Evolutionary conservation across 352 stramenopile species (phyloP), one percentile per base, ranked within the genome.

Genomic region (Phytophthora podocarpi): DNA sequence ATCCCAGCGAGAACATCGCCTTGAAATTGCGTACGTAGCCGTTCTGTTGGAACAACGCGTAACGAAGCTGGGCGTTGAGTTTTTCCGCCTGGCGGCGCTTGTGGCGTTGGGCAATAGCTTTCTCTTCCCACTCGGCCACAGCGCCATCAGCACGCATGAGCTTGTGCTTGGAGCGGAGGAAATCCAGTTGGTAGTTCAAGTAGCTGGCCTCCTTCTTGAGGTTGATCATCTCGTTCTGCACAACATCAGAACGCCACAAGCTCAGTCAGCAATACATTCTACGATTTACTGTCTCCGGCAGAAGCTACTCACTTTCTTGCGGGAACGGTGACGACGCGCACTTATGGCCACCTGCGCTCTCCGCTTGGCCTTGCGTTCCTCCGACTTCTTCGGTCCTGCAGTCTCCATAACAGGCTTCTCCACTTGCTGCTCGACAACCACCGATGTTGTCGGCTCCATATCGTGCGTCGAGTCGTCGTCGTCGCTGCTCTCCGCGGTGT

Each of bases 61-160:
- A 67, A 28, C 81, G 80, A 46, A 90, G 57, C 18, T 72, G 68
- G 5, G 69, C 58, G 36, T 87, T 90, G 16, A 72, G 39, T 23
- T 85, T 73, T 54, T 90, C 80, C 1, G 67, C 64, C 32, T 90
- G 78, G 24, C 71, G 68, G 53, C 78, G 80, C 60, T 85, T 86
- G 59, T 79, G 76, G 18, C 80, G 80, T 45, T 86, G 74, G 11
- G 70, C 70, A 37, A 87, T 78, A 10, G 80, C 80, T 20, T 67
- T 70, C 64, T 90, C 80, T 47, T 90, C 71, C 65, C 64, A 86
- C 42, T 82, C 76, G 1, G 78, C 74, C n/a, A 87, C 52, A 43
- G 53, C 54, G 8, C 72, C 77, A 26, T 85, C 74, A 7, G 70
- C 46, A 21, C 79, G 76, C 60, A 76, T 59, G 34, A 57, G 27